Evolutionary conservation across 768 basidiomycete species (phyloP).

Genomic region (Termitomyces sp.): DNA sequence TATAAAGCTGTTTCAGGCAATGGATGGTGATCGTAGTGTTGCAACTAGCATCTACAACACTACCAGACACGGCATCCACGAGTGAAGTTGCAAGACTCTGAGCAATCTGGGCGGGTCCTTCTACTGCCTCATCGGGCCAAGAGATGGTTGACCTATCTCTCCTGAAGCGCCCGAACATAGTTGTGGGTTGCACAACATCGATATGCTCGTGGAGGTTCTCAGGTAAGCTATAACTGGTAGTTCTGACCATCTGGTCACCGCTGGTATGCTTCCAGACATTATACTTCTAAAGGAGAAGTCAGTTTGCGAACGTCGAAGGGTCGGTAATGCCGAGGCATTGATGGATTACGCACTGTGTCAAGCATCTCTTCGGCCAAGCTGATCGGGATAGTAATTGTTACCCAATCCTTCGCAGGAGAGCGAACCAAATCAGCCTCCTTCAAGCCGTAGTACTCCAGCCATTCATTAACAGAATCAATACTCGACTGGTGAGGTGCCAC

Average conservation of each 20-base stretch:
- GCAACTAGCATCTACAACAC: slow-evolving; percentile 42
- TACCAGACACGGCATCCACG: slow-evolving; percentile 22
- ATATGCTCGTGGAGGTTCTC: slow-evolving; percentile 51
- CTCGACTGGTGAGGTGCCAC: slow-evolving; percentile 54
- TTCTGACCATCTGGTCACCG: slow-evolving; percentile 55
- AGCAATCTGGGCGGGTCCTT: slow-evolving; percentile 1
- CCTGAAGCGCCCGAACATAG: slow-evolving; percentile 44
- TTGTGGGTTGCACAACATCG: slow-evolving; percentile 70
- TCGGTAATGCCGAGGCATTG: background rate
- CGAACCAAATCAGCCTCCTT: slow-evolving; percentile 38
- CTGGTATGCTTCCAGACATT: slow-evolving; percentile 53
- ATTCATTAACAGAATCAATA: slow-evolving; percentile 49
- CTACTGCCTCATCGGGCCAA: slow-evolving; percentile 15
- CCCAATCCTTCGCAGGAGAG: slow-evolving; percentile 68
- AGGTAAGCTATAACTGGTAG: slow-evolving; percentile 67
- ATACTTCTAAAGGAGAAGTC: slow-evolving; percentile 41
- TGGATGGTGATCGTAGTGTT: slow-evolving; percentile 43
- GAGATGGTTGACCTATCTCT: slow-evolving; percentile 33
- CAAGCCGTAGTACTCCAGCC: slow-evolving; percentile 56
- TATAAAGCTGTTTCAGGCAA: slow-evolving; percentile 54
- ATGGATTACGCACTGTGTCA: slow-evolving; percentile 44
- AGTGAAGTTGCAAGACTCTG: slow-evolving; percentile 11
- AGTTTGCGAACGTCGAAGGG: background rate
- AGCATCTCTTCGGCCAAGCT: slow-evolving; percentile 63
- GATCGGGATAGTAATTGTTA: slow-evolving; percentile 54